Conservation (phyloP, 2,329 filamentous ascomycete genomes). For the Cadophora luteo-olivacea region DNA sequence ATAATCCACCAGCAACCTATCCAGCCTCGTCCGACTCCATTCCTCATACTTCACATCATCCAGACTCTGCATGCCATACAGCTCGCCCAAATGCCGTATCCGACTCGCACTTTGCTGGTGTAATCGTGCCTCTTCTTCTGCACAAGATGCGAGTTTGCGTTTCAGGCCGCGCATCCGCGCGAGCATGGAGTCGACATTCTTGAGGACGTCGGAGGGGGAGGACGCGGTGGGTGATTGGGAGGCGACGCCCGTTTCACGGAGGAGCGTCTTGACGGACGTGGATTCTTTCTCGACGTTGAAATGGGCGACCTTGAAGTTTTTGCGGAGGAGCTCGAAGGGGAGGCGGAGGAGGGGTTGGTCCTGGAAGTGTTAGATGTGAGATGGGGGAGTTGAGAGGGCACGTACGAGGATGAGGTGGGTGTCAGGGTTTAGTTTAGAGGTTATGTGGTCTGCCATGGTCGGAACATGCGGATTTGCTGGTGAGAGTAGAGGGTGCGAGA, state of each 20-base stretch:
- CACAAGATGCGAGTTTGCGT: slow-evolving; percentile 79
- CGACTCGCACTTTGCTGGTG: slow-evolving; percentile 79
- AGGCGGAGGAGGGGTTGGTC: slow-evolving; percentile 94
- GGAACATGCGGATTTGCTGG: background rate
- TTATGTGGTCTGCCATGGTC: slow-evolving; percentile 64
- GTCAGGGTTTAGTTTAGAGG: slow-evolving; percentile 74
- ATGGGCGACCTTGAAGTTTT: slow-evolving; percentile 90
- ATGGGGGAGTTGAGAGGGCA: background rate
- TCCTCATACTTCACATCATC: slow-evolving; percentile 93
- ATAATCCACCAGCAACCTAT: slow-evolving; percentile 91
- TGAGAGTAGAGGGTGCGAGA: background rate
- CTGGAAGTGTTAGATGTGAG: slow-evolving; percentile 51
- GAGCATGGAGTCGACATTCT: slow-evolving; percentile 84
- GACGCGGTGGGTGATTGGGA: slow-evolving; percentile 60
- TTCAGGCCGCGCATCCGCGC: slow-evolving; percentile 84
- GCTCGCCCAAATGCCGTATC: slow-evolving; percentile 78
- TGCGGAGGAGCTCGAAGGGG: slow-evolving; percentile 89
- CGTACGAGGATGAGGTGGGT: slow-evolving; percentile 76
- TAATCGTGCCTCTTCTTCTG: slow-evolving; percentile 80
- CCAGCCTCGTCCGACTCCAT: slow-evolving; percentile 83
- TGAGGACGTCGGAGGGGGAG: slow-evolving; percentile 76
- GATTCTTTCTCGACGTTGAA: slow-evolving; percentile 77
- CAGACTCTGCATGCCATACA: slow-evolving; percentile 80
- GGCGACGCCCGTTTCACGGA: slow-evolving; percentile 62
- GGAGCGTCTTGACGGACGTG: slow-evolving; percentile 63